Base-by-base conservation (phyloP, 1,284 basidiomycete species). In the Sanghuangporus baumii region DNA sequence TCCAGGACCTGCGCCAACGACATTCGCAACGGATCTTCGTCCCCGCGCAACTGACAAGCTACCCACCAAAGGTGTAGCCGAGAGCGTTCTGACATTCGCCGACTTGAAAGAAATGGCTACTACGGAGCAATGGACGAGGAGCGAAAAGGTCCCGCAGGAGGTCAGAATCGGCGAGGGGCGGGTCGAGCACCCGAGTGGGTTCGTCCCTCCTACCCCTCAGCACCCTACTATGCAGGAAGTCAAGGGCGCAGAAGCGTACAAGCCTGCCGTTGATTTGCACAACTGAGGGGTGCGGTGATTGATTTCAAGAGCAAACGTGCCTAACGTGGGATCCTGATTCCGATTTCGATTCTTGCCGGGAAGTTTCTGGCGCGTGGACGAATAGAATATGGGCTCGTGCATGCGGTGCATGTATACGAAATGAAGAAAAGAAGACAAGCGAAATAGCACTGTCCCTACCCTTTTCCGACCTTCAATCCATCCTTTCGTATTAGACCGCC, bases 121-220 rank as follows among this genome's bases (percentile, higher is more conserved):
- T 3, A n/a, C 61, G n/a, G 48, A 57, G 34, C 47, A 48, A 18
- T 40, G 16, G 18, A 52, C 61, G 20, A 46, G 62, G 9, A 36
- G 38, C 18, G 57, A 47, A 23, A 63, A 63, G 55, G 52, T 56
- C 23, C 57, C 61, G 6, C 61, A 62, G 56, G 74, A 75, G 67
- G 68, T 74, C 51, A 57, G 65, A 23, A 59, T 59, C 38, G 64
- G 66, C 26, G 72, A 74, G 64, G 74, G 74, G 57, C 67, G 67
- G 1, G 68, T 74, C 26, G 62, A 66, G 16, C 73, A 73, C 40
- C 71, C 73, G 5, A 72, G 71, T 58, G 74, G 74, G 14, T 75
- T 74, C 60, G 68, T 69, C 58, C 74, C 73, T 7, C 74, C 74
- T 2, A 73, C 73, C 0, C 69, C 72, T 16, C 61, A 62, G 61